Evolutionary conservation across 1,284 basidiomycete species (phyloP).

Genomic region (Malassezia dermatis): DNA sequence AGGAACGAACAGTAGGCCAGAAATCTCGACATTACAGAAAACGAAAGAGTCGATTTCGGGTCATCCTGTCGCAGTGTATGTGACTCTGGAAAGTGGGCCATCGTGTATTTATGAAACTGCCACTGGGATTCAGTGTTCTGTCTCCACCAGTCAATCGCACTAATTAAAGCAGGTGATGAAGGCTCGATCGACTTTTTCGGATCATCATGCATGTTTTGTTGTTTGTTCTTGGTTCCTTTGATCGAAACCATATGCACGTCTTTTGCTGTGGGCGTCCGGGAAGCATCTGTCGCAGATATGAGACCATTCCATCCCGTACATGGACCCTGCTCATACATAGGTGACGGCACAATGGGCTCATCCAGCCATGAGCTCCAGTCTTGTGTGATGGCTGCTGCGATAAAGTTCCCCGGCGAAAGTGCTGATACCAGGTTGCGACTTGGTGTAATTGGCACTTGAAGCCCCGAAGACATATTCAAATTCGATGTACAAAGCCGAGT

Average conservation of each 20-base stretch:
- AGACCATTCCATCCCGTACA: constrained; percentile 19
- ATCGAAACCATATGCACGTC: not conserved
- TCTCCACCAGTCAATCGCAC: constrained; percentile 7
- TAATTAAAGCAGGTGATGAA: not conserved
- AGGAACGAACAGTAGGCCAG: constrained; percentile 10
- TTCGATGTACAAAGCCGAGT: constrained; percentile 1
- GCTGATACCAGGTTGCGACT: not conserved
- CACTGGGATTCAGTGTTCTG: constrained; percentile 2
- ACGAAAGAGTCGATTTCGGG: constrained; percentile 1
- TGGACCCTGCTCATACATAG: constrained; percentile 39
- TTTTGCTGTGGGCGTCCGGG: constrained; percentile 8
- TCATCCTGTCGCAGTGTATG: not conserved
- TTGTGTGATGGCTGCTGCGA: constrained; percentile 1
- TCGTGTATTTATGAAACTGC: constrained; percentile 13
- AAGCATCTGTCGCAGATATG: not conserved
- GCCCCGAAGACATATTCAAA: not conserved
- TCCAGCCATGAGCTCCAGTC: constrained; percentile 44
- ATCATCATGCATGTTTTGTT: not conserved
- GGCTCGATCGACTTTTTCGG: not conserved
- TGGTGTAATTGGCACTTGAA: not conserved
- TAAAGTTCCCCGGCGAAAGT: constrained; percentile 6
- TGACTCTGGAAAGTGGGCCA: not conserved
- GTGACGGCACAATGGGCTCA: constrained; percentile 43
- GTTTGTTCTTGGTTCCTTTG: not conserved
- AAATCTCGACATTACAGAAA: constrained; percentile 8